Evolutionary conservation across 1,139 yeast genomes (phyloP), one percentile per base, ranked within the genome.

Genomic region (Nadsonia starkeyi-henricii): DNA sequence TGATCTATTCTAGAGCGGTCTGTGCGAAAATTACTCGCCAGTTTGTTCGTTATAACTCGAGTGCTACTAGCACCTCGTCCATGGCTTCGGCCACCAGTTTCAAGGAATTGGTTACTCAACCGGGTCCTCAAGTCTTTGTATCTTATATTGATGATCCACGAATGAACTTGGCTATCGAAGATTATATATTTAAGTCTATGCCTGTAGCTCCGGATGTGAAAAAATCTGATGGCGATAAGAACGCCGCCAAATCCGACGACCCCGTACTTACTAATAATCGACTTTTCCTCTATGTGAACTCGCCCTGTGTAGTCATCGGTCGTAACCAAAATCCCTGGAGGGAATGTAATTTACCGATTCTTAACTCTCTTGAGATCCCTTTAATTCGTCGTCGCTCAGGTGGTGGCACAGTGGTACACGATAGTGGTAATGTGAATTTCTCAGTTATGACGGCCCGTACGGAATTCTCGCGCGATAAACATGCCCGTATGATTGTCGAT

Each of bases 331-430:
- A 88, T 55, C 95, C 96, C 1, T 91, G 93, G 89, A 76, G 79
- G 51, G 99, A 91, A 61, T 75, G 81, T 33, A 83, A 85, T 58
- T 53, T 91, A 2, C 75, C 79, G 0, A 58, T 78, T n/a, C 66
- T 85, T 12, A 68, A 72, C 5, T 58, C 71, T 0, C 63, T 77
- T 13, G 70, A 71, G 1, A 72, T 85, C n/a, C 91, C 94, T 0
- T 62, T 89, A 13, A 64, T 93, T 2, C 70, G 98, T 55, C 70
- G 99, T 51, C 69, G 75, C 45, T 82, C 95, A 1, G 99, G 99
- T 1, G 99, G 99, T 1, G 99, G 99, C 0, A 79, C 97, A 0
- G 99, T 93, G 0, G 95, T 88, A 12, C 99, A 93, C 61, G 98
- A 91, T 63, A 58, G 72, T n/a, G 96, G 97, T 0, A 93, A 93